Evolutionary conservation across 805 yeast species (phyloP), one percentile per base, ranked within the genome.

Genomic region (Dipodascus geniculatus): DNA sequence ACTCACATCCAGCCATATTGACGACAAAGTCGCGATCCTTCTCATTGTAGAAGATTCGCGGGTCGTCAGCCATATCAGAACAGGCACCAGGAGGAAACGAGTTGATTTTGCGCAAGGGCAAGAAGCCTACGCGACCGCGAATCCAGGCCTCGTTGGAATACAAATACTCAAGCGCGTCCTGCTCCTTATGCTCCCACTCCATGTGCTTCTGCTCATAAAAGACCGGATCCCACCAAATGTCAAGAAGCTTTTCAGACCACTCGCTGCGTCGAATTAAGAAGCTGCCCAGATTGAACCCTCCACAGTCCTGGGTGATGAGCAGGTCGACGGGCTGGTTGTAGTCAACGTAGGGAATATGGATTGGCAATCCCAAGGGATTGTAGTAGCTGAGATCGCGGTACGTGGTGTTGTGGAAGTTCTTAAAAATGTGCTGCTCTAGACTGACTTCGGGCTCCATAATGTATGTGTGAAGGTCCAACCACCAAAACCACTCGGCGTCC

Each of bases 161-260:
- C 61, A 91, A 70, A 9, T 89, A 79, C 65, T 93, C 98, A 56
- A 91, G 73, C 1, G 97, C 96, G 64, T 91, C 97, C 69, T 91
- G 98, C 68, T 91, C 99, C 68, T 86, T 86, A 68, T 91, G 98
- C 63, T 88, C 97, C 99, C 99, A 91, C 55, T 82, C 77, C 97
- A 88, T 89, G 66, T 91, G 98, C 80, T 83, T 86, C 68, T 91
- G 97, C 71, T 91, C 98, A 70, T 91, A 91, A 70, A 85, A 77
- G 2, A 87, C 95, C 3, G 99, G 99, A 65, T 91, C 98, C 97
- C 98, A 91, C 96, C 96, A 89, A 17, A 81, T 65, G 66, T 91
- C 98, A 53, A 91, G 74, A 55, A 91, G 70, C 66, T 87, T 72
- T 55, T 85, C 91, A 1, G 93, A 71, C 99, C 99, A 91, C 24